Base-by-base conservation (phyloP, 129 eudicot species). In the Escallonia rubra region DNA sequence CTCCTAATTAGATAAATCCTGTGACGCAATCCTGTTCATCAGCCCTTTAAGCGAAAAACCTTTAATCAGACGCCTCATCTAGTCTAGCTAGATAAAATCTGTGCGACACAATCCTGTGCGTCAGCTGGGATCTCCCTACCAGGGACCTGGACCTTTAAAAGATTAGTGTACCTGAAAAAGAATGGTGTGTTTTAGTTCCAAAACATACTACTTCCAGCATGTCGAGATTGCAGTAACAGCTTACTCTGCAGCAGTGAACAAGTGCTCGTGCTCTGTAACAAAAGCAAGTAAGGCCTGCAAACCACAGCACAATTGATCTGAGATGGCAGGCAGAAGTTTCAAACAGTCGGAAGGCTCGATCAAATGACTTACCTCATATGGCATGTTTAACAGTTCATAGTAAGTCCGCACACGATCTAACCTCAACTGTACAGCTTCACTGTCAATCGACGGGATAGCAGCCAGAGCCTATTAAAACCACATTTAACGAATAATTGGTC, bases 231-330 rank as follows among this genome's bases (percentile, higher is more conserved):
- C 43, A 42, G 38, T 60, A 67, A 64, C 8, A 45, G 78, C 97
- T 74, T 77, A 94, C 97, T 94, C 99, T 59, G 74, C 75, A 61
- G 86, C 69, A n/a, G 84, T 78, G 83, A 82, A 94, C 70, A 81
- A 80, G 67, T 76, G 43, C 52, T 78, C 91, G 47, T 94, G 99
- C 79, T 94, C 99, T 38, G 76, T 69, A 61, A 94, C 85, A 67
- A 94, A 94, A 63, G 99, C 99, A 61, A 94, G 83, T 76, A 94
- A 78, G 23, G 99, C 99, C 99, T 94, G 89, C 70, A 83, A 71
- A 69, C 46, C 63, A 68, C 53, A 3, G 13, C 59, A 70, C 6
- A 55, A 41, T 51, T 54, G 67, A 7, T 43, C 39, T 16, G 11
- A 12, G 45, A 58, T 51, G 55, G 53, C 61, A 46, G 1, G 39